These are phyloP conservation scores for Mycoemilia scoparia DNA, from an alignment of 192 early-diverging fungal species.

Conservation along the genomic window DNA sequence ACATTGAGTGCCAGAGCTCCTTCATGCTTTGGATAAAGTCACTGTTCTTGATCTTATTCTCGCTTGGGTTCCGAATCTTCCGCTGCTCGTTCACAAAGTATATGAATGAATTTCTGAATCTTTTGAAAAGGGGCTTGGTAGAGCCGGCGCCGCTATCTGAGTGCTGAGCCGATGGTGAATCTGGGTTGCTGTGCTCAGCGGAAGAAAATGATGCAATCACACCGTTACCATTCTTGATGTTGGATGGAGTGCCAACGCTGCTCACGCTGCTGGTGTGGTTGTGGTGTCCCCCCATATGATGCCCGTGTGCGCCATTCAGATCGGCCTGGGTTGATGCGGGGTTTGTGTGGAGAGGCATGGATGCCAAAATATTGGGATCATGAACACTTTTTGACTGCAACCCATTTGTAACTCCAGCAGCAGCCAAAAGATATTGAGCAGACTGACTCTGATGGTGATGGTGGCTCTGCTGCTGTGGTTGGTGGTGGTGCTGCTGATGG, in stretches of 20 bases:
- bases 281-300: constrained; percentile 1
- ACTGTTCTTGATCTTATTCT: constrained; percentile 20
- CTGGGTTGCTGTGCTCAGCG: constrained; percentile 3
- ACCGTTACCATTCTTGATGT: constrained; percentile 1
- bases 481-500: constrained; percentile 6
- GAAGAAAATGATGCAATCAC: not conserved
- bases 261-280: not conserved
- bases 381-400: constrained; percentile 3
- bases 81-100: constrained; percentile 28
- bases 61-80: constrained; percentile 15
- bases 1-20: constrained; percentile 22
- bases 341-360: constrained; percentile 3
- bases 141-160: no score
- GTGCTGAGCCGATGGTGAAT: constrained; percentile 5
- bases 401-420: constrained; percentile 4
- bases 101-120: constrained; percentile 29
- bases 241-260: not conserved
- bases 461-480: constrained; percentile 5
- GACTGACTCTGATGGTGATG: constrained; percentile 8
- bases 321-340: constrained; percentile 1
- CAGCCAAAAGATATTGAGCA: constrained; percentile 8
- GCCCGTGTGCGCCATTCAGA: constrained; percentile 10
- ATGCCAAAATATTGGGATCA: constrained; percentile 1
- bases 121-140: constrained; percentile 15
- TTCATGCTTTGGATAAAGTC: constrained; percentile 26